Base-by-base conservation (phyloP, 2,329 filamentous ascomycete genomes). In the Apiospora arundinis region DNA sequence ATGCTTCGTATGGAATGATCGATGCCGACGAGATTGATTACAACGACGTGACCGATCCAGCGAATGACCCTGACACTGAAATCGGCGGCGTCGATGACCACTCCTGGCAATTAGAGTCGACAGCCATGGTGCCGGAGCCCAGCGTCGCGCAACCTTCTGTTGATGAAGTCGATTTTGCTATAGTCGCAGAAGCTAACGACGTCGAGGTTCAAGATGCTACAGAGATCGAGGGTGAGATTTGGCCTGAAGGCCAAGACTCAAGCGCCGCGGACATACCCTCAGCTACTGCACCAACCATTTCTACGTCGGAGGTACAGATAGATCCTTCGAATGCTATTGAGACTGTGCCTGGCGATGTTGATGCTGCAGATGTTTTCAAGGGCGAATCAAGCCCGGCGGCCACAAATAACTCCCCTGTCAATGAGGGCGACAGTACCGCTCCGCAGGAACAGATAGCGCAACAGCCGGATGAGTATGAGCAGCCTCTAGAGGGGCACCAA, bases 1-100 rank as follows among this genome's bases (percentile, higher is more conserved):
- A 81, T 74, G 74, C 75, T 28, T 79, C 78, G 3, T 80, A 78
- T 68, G 77, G 77, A 45, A 81, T 81, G 79, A 74, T 80, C 49
- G 79, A 81, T 71, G 76, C 75, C 23, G 65, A 78, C 63, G 78
- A 80, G 25, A 70, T 76, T 45, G 76, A 76, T 32, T 77, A 76
- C 40, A 75, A 78, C 46, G 75, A 75, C 28, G 69, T 70, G 1
- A 74, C 75, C 1, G 56, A 74, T 25, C 68, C 73, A 65, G 72
- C 73, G 28, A 79, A 78, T 72, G 79, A 80, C 40, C 77, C 78
- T 70, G 79, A 80, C 28, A 78, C 80, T 68, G 78, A 80, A 42
- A 73, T 81, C 70, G 78, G 76, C 21, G 76, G 76, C 37, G 48
- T 75, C 16, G 76, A 77, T 16, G 76, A 77, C 46, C 72, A 72